Base-by-base conservation (phyloP, 2,329 filamentous ascomycete genomes). In the Ceratocystis diversiconidia region DNA sequence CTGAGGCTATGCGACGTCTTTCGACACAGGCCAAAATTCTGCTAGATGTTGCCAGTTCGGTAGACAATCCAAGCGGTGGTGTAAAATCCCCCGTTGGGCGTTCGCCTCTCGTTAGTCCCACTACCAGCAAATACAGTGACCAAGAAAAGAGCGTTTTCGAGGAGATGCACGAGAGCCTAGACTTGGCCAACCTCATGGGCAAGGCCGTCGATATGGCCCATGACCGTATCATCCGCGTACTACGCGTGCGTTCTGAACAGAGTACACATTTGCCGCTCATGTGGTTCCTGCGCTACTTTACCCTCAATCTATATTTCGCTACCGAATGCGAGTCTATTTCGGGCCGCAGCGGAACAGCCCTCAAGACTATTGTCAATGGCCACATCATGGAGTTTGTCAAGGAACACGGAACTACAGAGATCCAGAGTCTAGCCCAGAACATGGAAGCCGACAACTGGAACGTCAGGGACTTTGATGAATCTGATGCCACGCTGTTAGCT, bases 21-120 rank as follows among this genome's bases (percentile, higher is more conserved):
- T 90, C 90, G 19, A 92, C 90, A 0, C 92, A 97, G 73, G 88
- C 94, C 65, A 99, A 99, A 74, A 86, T 97, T 8, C 76, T 99
- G n/a, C 80, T 99, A 8, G 94, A 99, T 74, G 89, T 96, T 22
- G 94, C 92, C 0, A 96, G 91, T 73, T 86, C 84, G 12, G 80
- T 89, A 63, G 75, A 70, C 1, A 75, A 76, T 12, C 68, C 67
- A 1, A 36, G 59, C 2, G 57, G 46, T 22, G 77, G 76, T 5
- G 66, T 79, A 46, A 78, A 76, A 66, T 82, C 80, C 6, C 79
- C 80, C 1, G 75, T 77, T 1, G 66, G 79, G 8, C 76, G 77
- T 69, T 84, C 82, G 2, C 82, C 82, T 0, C 74, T 82, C 1
- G 76, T 79, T 50, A 84, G 82, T 66, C 81, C 82, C 0, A 74